Evolutionary conservation across 2,329 filamentous ascomycete species (phyloP), one percentile per base, ranked within the genome.

Genomic region (Aureobasidium sp.): DNA sequence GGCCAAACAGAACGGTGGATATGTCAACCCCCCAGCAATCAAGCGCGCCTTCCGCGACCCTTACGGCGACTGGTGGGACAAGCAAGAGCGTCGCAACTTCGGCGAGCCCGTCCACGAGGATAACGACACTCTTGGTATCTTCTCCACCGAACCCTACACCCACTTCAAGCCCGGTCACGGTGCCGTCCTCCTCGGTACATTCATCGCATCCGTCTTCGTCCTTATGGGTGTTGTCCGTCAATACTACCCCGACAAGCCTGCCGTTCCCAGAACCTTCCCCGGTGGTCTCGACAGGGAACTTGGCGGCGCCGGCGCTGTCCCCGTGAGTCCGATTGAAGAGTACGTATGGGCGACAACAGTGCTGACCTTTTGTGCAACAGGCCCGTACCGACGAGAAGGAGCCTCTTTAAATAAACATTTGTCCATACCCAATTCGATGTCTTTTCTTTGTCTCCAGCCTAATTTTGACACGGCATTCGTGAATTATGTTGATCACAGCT

Each of bases 71-170:
- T 99, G 91, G 91, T 97, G 91, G 90, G 93, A 99, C 78, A 89
- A 91, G 76, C 94, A 99, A 79, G 94, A 97, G 77, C 87, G 92
- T 74, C 86, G 94, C 71, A 97, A 99, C 82, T 97, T 90, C 74
- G 92, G 92, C 76, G 95, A 99, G 77, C 90, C 93, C 14, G 85
- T 96, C 58, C 93, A 99, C 76, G 95, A 99, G 77, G 94, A 99
- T 76, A 89, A 97, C 76, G 95, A 99, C 74, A 82, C 91, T 62
- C 81, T 97, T 62, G 92, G 91, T 69, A 88, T 96, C 66, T 93
- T 99, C 77, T 88, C 90, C 56, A 85, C 91, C 2, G 86, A 94
- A 74, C 87, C 92, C 70, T 97, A 99, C 79, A 94, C 86, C 61
- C 93, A 94, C 81, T 83, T 85, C 71, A 87, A 83, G 54, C 79